Evolutionary conservation across 2,329 filamentous ascomycete species (phyloP).

Genomic region (Macroventuria anomochaeta): DNA sequence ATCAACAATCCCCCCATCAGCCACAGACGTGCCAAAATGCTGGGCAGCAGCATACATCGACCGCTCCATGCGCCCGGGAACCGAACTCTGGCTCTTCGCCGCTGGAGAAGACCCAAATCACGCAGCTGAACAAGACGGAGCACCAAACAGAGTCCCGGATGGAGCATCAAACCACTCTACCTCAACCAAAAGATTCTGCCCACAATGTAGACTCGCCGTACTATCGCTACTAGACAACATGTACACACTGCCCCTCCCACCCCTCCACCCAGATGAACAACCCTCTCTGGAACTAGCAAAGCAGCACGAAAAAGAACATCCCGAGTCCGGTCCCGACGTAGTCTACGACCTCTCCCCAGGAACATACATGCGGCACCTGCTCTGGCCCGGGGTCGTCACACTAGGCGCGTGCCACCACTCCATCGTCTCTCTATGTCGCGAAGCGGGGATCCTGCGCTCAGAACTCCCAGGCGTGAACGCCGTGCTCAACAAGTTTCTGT

Average conservation of each 20-base stretch:
- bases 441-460: constrained; percentile 30
- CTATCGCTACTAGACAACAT: constrained; percentile 39
- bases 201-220: constrained; percentile 38
- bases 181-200: constrained; percentile 27
- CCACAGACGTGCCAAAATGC: constrained; percentile 32
- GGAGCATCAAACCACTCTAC: background rate
- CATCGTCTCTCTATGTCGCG: constrained; percentile 31
- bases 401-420: constrained; percentile 53
- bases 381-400: constrained; percentile 50
- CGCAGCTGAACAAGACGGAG: background rate
- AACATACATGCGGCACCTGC: constrained; percentile 42
- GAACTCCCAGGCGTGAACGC: constrained; percentile 42
- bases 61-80: constrained; percentile 65
- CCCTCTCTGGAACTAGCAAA: constrained; percentile 36
- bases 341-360: constrained; percentile 28
- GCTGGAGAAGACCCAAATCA: constrained; percentile 36
- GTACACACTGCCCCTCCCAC: constrained; percentile 34
- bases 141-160: background rate
- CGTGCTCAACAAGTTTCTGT: constrained; percentile 64
- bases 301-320: constrained; percentile 37
- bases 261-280: constrained; percentile 35
- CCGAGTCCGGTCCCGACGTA: constrained; percentile 27
- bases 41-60: constrained; percentile 69
- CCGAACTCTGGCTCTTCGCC: constrained; percentile 68
- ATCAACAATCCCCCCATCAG: constrained; percentile 47